These are phyloP conservation scores for Exophiala alcalophila DNA, from an alignment of 2,329 filamentous ascomycete genomes.

Conservation along the genomic window DNA sequence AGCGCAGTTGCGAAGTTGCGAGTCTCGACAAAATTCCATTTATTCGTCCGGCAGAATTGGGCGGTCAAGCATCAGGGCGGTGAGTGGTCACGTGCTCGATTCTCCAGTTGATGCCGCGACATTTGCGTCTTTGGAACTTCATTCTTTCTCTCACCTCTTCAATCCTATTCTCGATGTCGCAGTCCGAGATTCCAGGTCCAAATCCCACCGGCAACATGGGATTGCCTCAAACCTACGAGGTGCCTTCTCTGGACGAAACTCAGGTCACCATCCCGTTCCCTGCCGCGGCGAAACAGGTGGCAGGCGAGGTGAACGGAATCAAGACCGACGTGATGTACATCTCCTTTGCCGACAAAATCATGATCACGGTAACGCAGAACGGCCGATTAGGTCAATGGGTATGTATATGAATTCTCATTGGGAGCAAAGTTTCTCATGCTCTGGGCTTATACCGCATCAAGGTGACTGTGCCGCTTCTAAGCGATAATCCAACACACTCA, in stretches of 20 bases:
- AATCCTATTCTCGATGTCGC: no score
- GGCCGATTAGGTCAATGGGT: constrained; percentile 92
- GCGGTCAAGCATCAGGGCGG: constrained; percentile 6
- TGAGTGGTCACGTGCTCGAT: constrained; percentile 5
- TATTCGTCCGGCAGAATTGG: constrained; percentile 16
- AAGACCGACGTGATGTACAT: constrained; percentile 70
- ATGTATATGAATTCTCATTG: constrained; percentile 34
- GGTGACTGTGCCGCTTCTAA: constrained; percentile 63
- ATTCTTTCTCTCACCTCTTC: no score
- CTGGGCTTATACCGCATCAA: no score
- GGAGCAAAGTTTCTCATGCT: background rate
- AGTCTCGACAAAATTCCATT: background rate
- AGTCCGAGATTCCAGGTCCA: no score
- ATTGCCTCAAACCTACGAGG: constrained; percentile 18
- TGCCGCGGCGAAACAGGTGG: constrained; percentile 58
- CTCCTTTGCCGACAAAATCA: constrained; percentile 82
- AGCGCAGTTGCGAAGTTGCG: no score
- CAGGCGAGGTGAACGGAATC: constrained; percentile 63
- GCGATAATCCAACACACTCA: constrained; percentile 57
- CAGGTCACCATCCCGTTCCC: constrained; percentile 58
- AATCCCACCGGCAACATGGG: constrained; percentile 12
- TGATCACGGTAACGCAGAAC: constrained; percentile 83
- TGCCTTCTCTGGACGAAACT: constrained; percentile 22
- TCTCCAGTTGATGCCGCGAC: no score
- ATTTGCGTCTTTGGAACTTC: no score